phyloP scores from a whole-genome alignment of 2,329 filamentous ascomycete species.

The Trichoderma guizhouense region DNA sequence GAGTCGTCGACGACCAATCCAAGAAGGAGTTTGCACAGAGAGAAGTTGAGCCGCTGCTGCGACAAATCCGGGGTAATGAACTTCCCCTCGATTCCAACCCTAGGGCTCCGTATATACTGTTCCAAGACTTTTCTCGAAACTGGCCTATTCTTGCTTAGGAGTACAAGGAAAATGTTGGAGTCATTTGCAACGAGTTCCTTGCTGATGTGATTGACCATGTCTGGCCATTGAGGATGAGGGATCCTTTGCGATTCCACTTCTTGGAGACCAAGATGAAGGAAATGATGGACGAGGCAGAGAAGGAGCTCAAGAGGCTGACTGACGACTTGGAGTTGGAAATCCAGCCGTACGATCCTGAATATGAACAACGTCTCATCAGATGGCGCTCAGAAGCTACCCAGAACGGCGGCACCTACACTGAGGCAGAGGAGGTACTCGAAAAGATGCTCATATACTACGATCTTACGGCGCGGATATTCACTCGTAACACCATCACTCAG shows the following conservation, averaged over 20 bases:
- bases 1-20: slow-evolving; percentile 34
- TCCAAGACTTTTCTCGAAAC: slow-evolving; percentile 51
- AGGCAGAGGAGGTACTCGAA: slow-evolving; percentile 52
- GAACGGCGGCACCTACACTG: slow-evolving; percentile 46
- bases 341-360: slow-evolving; percentile 52
- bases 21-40: slow-evolving; percentile 48
- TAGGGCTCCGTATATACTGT: slow-evolving; percentile 51
- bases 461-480: slow-evolving; percentile 50
- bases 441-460: slow-evolving; percentile 57
- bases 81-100: slow-evolving; percentile 52
- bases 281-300: slow-evolving; percentile 45
- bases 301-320: slow-evolving; percentile 44
- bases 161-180: slow-evolving; percentile 52
- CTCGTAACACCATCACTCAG: slow-evolving; percentile 51
- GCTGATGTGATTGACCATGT: slow-evolving; percentile 49
- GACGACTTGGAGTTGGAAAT: slow-evolving; percentile 53
- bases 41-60: slow-evolving; percentile 48
- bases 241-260: slow-evolving; percentile 48
- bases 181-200: slow-evolving; percentile 53
- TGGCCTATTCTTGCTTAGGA: slow-evolving; percentile 52
- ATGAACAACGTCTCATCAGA: slow-evolving; percentile 47
- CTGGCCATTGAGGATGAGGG: slow-evolving; percentile 51
- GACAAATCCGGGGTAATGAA: slow-evolving; percentile 51
- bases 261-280: slow-evolving; percentile 47
- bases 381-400: slow-evolving; percentile 44